These are phyloP conservation scores for Globisporangium takayamanum DNA, from an alignment of 352 stramenopile genomes.

Conservation along the genomic window DNA sequence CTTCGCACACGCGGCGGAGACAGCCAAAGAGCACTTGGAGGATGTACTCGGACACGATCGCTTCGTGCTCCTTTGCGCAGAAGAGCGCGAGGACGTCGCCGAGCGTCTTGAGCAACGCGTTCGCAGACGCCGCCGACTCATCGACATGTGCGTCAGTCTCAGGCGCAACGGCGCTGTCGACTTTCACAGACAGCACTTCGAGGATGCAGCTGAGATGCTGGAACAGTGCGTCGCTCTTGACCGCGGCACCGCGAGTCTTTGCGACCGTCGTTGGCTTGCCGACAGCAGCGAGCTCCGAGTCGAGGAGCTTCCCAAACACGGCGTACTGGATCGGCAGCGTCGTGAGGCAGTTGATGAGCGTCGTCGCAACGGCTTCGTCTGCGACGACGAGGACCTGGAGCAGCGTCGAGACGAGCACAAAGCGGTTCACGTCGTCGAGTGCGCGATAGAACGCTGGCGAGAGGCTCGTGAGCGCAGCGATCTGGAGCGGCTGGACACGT, in stretches of 20 bases:
- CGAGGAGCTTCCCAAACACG: conserved; percentile 50
- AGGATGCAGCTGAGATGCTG: conserved; percentile 66
- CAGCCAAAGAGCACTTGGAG: conserved; percentile 75
- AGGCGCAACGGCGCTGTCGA: conserved; percentile 25
- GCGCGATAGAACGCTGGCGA: conserved; percentile 31
- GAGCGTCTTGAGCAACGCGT: conserved; percentile 43
- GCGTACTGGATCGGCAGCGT: conserved; percentile 39
- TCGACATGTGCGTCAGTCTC: conserved; percentile 13
- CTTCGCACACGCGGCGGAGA: conserved; percentile 64
- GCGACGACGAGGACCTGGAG: conserved; percentile 55
- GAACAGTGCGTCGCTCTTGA: conserved; percentile 18
- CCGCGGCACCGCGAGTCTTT: background rate
- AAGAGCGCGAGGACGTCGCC: conserved; percentile 55
- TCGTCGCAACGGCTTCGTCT: conserved; percentile 50
- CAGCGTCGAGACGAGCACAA: conserved; percentile 38
- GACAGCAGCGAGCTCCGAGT: conserved; percentile 26
- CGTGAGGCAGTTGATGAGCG: conserved; percentile 47
- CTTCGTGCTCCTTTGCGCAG: conserved; percentile 41
- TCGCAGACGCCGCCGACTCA: conserved; percentile 22
- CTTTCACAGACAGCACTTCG: conserved; percentile 70
- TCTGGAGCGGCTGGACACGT: conserved; percentile 37
- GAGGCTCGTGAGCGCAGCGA: conserved; percentile 33
- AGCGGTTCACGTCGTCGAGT: conserved; percentile 44
- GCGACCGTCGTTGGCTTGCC: background rate
- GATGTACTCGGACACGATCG: conserved; percentile 71